Base-by-base conservation (phyloP, 73 alveolate genomes). In the Paramecium sexaurelia region DNA sequence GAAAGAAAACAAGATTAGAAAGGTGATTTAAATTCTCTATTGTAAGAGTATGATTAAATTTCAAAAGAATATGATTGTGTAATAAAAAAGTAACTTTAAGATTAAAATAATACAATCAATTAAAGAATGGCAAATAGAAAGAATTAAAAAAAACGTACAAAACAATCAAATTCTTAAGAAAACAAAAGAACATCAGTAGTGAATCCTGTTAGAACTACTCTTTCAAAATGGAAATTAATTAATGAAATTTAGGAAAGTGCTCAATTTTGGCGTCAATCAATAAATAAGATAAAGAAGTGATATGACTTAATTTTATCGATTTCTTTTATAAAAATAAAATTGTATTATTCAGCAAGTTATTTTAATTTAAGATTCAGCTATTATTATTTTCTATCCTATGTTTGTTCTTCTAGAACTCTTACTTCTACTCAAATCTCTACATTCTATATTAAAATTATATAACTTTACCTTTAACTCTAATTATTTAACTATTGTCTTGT, bases 221-320 rank as follows among this genome's bases (percentile, higher is more conserved):
- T 61, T 61, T 61, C 83, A 3, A 61, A 61, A 61, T 61, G 83
- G 83, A 61, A 61, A 11, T 32, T 61, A 61, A 61, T 61, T 61
- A 29, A 4, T 29, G 83, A 61, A 61, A 61, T 61, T 22, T 8
- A 61, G n/a, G 83, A 61, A 61, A 61, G 83, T 61, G 83, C 43
- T 61, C 26, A 61, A 15, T 61, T 61, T 61, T 29, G 39, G 83
- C 83, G 83, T 26, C 83, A 61, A 11, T 61, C 83, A 27, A 61
- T 61, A 22, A 61, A 61, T 61, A 61, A 61, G 7, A 26, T 61
- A 61, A 61, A 61, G 83, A 61, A 61, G 17, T 61, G 83, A 61
- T 61, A 17, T 51, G 67, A 51, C 32, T 51, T 51, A 4, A 51
- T 51, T 17, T 51, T 51, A 51, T 17, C 17, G 17, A 3, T 17